Evolutionary conservation across 495 filamentous ascomycete species (phyloP), one percentile per base, ranked within the genome.

Genomic region (Pyrenula aspistea): DNA sequence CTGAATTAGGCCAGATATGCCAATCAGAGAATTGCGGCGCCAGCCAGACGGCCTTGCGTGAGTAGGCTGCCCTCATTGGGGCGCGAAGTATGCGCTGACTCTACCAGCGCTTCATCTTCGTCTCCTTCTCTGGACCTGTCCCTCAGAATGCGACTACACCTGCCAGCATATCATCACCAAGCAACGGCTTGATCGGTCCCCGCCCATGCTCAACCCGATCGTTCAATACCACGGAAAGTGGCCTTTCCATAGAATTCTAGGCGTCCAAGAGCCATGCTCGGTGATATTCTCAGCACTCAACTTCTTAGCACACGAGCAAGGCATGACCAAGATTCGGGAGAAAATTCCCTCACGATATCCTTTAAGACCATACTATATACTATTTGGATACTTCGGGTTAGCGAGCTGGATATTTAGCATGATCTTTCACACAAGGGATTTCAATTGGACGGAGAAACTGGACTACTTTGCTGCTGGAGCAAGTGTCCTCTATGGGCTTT

Each of bases 201-300:
- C 81, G 25, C 82, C 83, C 12, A 78, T 81, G 70, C 68, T 79
- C 48, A 73, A 79, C 24, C 80, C 87, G 2, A 67, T 95, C 24
- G 83, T 91, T 47, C 93, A 98, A 73, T 98, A 88, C 76, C 91
- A 98, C 75, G 93, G 94, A n/a, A 98, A 98, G 81, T 98, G 93
- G 93, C 93, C 93, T 24, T 98, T 98, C 76, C 75, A 80, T 60
- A 84, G 93, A 58, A 76, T 96, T 58, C 69, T 95, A 19, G 93
- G 93, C 63, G 84, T 96, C 73, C 93, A 98, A 73, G 93, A 98
- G 74, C 89, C 91, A 59, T 88, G 88, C 70, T 88, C 83, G 25
- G 93, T 97, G 55, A 74, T 97, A 59, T 98, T 97, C 79, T 93
- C 88, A 61, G 75, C 92, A 53, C 74, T 95, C 62, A 97, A 98